phyloP scores from a whole-genome alignment of 139 green algal species.

The Desmodesmus armatus region DNA sequence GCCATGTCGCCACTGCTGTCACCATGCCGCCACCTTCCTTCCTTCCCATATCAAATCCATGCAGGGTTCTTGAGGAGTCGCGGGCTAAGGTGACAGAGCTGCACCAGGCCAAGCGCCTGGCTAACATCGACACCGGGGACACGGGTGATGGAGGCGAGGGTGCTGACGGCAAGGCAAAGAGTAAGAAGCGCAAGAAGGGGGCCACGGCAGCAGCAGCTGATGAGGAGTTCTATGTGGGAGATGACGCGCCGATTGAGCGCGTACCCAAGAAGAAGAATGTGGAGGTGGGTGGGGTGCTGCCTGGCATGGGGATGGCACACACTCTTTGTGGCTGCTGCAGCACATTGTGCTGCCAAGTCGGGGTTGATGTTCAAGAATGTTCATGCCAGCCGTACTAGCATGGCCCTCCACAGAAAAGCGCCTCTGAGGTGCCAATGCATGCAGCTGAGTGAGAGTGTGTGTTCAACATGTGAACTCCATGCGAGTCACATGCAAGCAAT shows the following conservation, averaged over 20 bases:
- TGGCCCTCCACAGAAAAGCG: no score
- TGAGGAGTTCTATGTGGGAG: slow-evolving; percentile 34
- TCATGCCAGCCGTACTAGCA: no score
- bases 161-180: neutral
- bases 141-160: neutral
- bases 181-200: slow-evolving; percentile 25
- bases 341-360: neutral
- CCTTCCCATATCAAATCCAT: neutral
- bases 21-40: neutral
- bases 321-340: neutral
- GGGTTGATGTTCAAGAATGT: neutral
- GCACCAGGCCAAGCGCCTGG: neutral
- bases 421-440: neutral
- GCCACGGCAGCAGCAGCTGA: neutral
- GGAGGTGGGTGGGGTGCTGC: neutral
- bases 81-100: slow-evolving; percentile 9
- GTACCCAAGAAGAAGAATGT: slow-evolving; percentile 6
- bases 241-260: slow-evolving; percentile 36
- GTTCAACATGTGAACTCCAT: no score
- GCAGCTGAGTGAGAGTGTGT: neutral
- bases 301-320: neutral
- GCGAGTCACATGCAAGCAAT: no score
- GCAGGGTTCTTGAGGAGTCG: slow-evolving; percentile 28
- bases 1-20: neutral
- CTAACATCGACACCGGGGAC: neutral